Percentiles rank a stretch among this genome's conserved stretches.
Evolutionary conservation across 768 basidiomycete genomes (phyloP).

Genomic region (Amanita exitialis): DNA sequence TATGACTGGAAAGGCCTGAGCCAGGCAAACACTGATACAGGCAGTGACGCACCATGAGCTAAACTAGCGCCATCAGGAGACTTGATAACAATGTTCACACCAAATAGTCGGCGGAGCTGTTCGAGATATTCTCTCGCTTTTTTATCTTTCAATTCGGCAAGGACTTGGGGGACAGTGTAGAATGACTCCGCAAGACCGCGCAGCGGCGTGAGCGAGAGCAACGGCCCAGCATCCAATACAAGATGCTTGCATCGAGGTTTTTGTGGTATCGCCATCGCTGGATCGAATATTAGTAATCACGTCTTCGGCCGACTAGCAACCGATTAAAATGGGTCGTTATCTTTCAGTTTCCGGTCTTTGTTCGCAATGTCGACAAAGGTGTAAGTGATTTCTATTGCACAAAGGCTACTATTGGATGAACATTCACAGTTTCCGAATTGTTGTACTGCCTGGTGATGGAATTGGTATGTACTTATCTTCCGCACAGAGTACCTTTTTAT

Average conservation of each 20-base stretch:
- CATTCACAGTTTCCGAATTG: conserved; percentile 66
- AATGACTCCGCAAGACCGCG: conserved; percentile 83
- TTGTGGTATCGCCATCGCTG: neutral
- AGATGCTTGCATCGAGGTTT: conserved; percentile 59
- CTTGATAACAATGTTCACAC: conserved; percentile 64
- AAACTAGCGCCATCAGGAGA: conserved; percentile 64
- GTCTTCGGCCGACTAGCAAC: conserved; percentile 9
- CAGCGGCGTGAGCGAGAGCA: conserved; percentile 82
- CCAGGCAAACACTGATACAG: neutral
- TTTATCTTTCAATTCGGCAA: conserved; percentile 84
- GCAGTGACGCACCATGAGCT: conserved; percentile 38
- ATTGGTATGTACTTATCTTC: conserved; percentile 52
- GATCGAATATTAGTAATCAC: neutral
- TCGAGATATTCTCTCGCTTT: conserved; percentile 83
- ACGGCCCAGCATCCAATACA: conserved; percentile 89
- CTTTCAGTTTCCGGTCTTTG: neutral
- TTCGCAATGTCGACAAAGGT: conserved; percentile 14
- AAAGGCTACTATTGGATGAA: neutral
- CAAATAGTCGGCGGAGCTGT: conserved; percentile 61
- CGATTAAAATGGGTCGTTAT: conserved; percentile 8
- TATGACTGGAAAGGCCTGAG: conserved; percentile 47
- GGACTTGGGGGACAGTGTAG: conserved; percentile 82
- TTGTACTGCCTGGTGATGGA: conserved; percentile 91
- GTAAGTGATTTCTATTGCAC: conserved; percentile 17
- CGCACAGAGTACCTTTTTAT: neutral